Evolutionary conservation across 2,329 filamentous ascomycete species (phyloP), one percentile per base, ranked within the genome.

Genomic region (Basipetospora sp.): DNA sequence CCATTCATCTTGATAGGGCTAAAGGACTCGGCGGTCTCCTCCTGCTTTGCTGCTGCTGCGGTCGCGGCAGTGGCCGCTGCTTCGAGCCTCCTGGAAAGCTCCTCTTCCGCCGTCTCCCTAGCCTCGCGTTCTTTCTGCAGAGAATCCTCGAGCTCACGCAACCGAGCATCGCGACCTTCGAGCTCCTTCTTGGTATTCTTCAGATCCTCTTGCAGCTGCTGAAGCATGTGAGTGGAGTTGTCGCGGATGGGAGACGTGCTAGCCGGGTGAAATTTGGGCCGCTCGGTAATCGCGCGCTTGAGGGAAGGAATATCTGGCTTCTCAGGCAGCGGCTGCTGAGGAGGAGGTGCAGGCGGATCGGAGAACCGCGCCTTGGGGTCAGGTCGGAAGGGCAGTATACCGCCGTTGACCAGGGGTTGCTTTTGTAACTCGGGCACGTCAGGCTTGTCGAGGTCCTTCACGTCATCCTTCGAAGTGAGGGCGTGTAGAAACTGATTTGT

Each of bases 281-380:
- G 75, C 45, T 93, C 85, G 0, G 81, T 87, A 18, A 82, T 76
- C 4, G 69, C 69, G 39, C 86, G 73, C 52, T 83, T 86, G 20
- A 94, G 57, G 1, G 83, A 74, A 1, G 77, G 73, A 0, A 69
- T 74, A 56, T 93, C 85, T 0, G 88, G 88, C 55, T 94, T 94
- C 53, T 94, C 87, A 1, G 88, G 88, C 5, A 96, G 64, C 11
- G 88, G 88, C 48, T 93, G 87, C 48, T 93, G 86, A 19, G 88
- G 88, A 18, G 88, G 88, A 6, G 88, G 88, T 16, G 87, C 88
- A 4, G 88, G 88, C 36, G 88, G 88, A 41, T 94, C 87, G 1
- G 84, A 90, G 54, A 94, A 96, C 37, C 86, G 74, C 4, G 82
- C 74, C 49, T 90, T 88, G 29, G 77, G 64, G 50, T 94, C 86